Conservation (phyloP, 2,329 filamentous ascomycete genomes). For the Aspergillus nomiae region DNA sequence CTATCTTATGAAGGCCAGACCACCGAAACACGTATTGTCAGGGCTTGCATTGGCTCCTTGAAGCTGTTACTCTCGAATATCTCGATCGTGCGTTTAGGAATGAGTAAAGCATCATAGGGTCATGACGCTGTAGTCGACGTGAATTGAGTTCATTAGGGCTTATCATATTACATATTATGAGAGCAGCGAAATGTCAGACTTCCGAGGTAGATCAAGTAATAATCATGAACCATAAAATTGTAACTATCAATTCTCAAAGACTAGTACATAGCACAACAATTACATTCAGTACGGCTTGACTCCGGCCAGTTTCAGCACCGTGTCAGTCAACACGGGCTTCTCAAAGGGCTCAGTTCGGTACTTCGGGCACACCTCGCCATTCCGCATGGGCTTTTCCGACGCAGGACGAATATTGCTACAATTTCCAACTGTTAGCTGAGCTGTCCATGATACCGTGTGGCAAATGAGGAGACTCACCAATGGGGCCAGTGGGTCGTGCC, state of each 20-base stretch:
- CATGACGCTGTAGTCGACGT: not conserved
- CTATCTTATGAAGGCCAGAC: no score
- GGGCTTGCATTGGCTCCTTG: not conserved
- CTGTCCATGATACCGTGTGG: not conserved
- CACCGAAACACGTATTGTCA: not conserved
- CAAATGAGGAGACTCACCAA: not conserved
- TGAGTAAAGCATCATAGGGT: fast-evolving
- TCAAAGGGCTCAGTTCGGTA: constrained; percentile 42
- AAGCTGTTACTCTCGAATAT: not conserved
- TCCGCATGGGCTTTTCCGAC: constrained; percentile 35
- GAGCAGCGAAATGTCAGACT: not conserved
- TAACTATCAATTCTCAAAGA: not conserved
- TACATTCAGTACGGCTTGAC: constrained; percentile 27
- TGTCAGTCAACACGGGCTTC: constrained; percentile 39
- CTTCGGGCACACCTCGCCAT: constrained; percentile 40
- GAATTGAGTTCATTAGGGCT: not conserved
- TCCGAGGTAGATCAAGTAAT: not conserved
- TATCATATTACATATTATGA: not conserved
- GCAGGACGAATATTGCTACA: constrained; percentile 40
- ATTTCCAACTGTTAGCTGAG: not conserved
- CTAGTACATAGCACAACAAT: constrained; percentile 1
- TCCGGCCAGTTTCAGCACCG: constrained; percentile 38
- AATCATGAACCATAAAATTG: not conserved
- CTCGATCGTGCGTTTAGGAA: not conserved
- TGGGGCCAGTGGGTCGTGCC: constrained; percentile 46